Percentiles rank a stretch among this genome's conserved stretches.
Evolutionary conservation across 2,329 filamentous ascomycete genomes (phyloP).

Genomic region (Thielaviopsis musarum): DNA sequence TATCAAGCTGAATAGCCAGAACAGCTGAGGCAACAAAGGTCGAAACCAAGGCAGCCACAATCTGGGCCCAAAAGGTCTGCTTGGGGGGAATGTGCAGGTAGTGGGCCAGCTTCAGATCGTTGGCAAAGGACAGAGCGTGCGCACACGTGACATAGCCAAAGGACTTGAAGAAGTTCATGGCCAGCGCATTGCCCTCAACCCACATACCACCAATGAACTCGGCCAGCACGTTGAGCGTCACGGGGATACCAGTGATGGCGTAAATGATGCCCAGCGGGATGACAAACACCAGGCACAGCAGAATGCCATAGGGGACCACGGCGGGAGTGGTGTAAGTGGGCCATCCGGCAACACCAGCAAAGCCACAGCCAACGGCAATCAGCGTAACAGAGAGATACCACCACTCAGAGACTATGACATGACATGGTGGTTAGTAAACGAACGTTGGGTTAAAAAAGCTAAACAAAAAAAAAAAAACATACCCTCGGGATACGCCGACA

Average conservation of each 20-base stretch:
- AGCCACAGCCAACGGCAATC: slow-evolving; percentile 27
- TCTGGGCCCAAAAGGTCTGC: slow-evolving; percentile 41
- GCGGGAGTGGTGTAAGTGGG: slow-evolving; percentile 33
- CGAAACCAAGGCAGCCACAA: slow-evolving; percentile 37
- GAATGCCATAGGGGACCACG: slow-evolving; percentile 34
- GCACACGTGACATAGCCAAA: slow-evolving; percentile 33
- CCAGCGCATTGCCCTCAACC: slow-evolving; percentile 32
- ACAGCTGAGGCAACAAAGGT: slow-evolving; percentile 34
- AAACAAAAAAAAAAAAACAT: neutral
- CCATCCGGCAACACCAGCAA: slow-evolving; percentile 30
- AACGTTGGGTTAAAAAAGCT: neutral
- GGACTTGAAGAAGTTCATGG: slow-evolving; percentile 39
- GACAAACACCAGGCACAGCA: slow-evolving; percentile 32
- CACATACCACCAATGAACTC: slow-evolving; percentile 36
- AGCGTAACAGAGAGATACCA: slow-evolving; percentile 31
- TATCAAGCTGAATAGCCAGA: slow-evolving; percentile 27
- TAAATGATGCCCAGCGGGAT: slow-evolving; percentile 35
- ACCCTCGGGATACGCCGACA: slow-evolving; percentile 27
- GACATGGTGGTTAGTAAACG: neutral
- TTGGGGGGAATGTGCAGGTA: slow-evolving; percentile 46
- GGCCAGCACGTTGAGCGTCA: slow-evolving; percentile 34
- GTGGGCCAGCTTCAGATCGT: slow-evolving; percentile 31
- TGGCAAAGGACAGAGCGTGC: slow-evolving; percentile 33
- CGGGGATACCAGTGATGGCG: slow-evolving; percentile 35
- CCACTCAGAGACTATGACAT: slow-evolving; percentile 29